Evolutionary conservation across 352 stramenopile species (phyloP).

Genomic region (Phytophthora fragariae): DNA sequence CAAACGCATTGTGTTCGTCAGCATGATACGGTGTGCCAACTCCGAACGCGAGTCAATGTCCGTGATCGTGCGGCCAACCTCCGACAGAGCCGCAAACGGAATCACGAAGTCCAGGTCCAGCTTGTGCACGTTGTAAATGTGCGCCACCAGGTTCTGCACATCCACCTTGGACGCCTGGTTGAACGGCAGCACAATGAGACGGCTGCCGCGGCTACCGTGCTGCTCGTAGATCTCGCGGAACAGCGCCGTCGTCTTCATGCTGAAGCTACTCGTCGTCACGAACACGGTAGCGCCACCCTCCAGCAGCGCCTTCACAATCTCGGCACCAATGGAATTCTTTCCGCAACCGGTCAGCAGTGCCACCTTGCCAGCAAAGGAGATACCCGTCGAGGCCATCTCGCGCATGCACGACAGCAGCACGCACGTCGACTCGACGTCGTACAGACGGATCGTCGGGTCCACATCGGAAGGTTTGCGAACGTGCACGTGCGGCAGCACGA

Average conservation of each 20-base stretch:
- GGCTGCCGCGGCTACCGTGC: slow-evolving; percentile 81
- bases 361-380: slow-evolving; percentile 88
- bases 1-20: slow-evolving; percentile 88
- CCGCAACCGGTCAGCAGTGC: slow-evolving; percentile 88
- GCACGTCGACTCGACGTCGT: slow-evolving; percentile 85
- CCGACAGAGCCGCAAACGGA: slow-evolving; percentile 87
- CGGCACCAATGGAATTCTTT: slow-evolving; percentile 84
- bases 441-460: slow-evolving; percentile 82
- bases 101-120: slow-evolving; percentile 90
- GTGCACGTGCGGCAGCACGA: slow-evolving; percentile 77
- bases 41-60: slow-evolving; percentile 85
- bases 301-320: slow-evolving; percentile 86
- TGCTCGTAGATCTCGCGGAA: slow-evolving; percentile 90
- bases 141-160: slow-evolving; percentile 67
- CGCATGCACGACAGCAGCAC: slow-evolving; percentile 84
- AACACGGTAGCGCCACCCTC: slow-evolving; percentile 89
- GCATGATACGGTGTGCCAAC: slow-evolving; percentile 88
- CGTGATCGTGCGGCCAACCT: slow-evolving; percentile 78
- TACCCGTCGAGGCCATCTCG: slow-evolving; percentile 83
- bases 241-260: slow-evolving; percentile 50
- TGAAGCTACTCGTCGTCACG: slow-evolving; percentile 86
- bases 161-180: slow-evolving; percentile 89
- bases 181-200: slow-evolving; percentile 84
- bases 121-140: slow-evolving; percentile 87
- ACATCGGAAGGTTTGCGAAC: slow-evolving; percentile 77